Evolutionary conservation across 371 early-diverging fungal genomes (phyloP), one percentile per base, ranked within the genome.

Genomic region (Mucor ambiguus): DNA sequence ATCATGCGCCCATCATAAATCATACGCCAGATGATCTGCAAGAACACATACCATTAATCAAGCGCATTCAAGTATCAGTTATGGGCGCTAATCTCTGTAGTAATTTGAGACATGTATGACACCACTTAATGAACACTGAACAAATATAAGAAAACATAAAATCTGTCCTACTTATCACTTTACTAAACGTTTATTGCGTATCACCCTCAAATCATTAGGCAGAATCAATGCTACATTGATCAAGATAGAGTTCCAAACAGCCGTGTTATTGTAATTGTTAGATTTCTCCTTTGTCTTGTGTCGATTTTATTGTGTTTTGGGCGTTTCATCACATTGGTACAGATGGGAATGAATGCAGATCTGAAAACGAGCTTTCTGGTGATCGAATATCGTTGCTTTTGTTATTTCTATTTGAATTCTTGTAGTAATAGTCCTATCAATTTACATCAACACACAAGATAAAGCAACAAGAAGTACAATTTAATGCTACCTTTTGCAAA

Each of bases 401-500:
- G 57, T 65, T 68, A 67, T 75, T 62, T 29, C 11, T 32, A n/a
- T 33, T 32, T 0, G 33, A 56, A 33, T 16, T 29, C 6, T 24
- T 24, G 49, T 61, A 24, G 14, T 48, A 58, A 49, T 62, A 67
- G 16, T 62, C 63, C 67, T 67, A 32, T 9, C 14, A n/a, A 59
- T n/a, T 9, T 28, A 4, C 16, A 12, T 24, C 52, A 52, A 24
- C 12, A 26, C 10, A 28, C 14, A 14, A 28, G 37, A 1, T 35
- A 35, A 1, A 35, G 37, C 12, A 11, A 46, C 20, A 2, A 22
- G 9, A 46, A 26, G 11, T 9, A 48, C 48, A 52, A 3, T 24
- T 6, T 16, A 30, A 32, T 54, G 24, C 60, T 77, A 76, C 82
- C 75, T 79, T 75, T 68, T 82, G 82, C 56, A 82, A 58, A 66